phyloP scores from a whole-genome alignment of 768 basidiomycete species.

The Stropharia rugosoannulata region DNA sequence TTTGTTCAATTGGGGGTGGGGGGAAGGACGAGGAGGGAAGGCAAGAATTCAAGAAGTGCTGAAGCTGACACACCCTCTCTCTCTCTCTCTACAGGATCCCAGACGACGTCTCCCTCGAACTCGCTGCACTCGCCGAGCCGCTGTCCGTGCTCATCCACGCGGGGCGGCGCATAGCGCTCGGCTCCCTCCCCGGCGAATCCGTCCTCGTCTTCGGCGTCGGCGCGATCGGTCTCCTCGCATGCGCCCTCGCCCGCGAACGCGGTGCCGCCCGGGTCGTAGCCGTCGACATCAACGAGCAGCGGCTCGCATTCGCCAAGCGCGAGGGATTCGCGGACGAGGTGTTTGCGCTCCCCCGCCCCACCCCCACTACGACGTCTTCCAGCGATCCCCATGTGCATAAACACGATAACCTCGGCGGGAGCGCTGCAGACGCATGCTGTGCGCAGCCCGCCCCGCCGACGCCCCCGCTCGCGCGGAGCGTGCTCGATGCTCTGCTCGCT shows the following conservation, averaged over 20 bases:
- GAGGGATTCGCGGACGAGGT: conserved; percentile 77
- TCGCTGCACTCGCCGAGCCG: conserved; percentile 90
- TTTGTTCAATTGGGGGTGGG: too few species aligned
- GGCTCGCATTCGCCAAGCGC: conserved; percentile 74
- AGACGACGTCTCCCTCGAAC: conserved; percentile 70
- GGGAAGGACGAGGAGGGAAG: too few species aligned
- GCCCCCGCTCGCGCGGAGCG: not conserved
- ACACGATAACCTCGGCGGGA: conserved; percentile 3
- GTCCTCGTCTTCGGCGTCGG: conserved; percentile 93
- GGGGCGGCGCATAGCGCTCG: conserved; percentile 34
- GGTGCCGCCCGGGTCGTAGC: conserved; percentile 76
- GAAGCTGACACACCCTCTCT: too few species aligned
- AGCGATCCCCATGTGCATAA: not conserved
- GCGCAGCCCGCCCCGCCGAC: not conserved
- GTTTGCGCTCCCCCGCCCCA: conserved; percentile 54
- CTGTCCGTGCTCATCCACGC: conserved; percentile 85
- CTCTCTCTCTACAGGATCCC: conserved; percentile 88
- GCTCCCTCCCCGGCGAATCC: conserved; percentile 46
- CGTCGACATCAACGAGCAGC: conserved; percentile 80
- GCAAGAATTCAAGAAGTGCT: too few species aligned
- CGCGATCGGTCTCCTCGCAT: conserved; percentile 89
- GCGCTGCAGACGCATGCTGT: conserved; percentile 5
- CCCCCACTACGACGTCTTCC: conserved; percentile 7
- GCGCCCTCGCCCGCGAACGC: conserved; percentile 68
- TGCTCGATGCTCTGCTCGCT: conserved; percentile 42